Evolutionary conservation across 345 rosid species (phyloP).

Genomic region (Eucalyptus globulus): DNA sequence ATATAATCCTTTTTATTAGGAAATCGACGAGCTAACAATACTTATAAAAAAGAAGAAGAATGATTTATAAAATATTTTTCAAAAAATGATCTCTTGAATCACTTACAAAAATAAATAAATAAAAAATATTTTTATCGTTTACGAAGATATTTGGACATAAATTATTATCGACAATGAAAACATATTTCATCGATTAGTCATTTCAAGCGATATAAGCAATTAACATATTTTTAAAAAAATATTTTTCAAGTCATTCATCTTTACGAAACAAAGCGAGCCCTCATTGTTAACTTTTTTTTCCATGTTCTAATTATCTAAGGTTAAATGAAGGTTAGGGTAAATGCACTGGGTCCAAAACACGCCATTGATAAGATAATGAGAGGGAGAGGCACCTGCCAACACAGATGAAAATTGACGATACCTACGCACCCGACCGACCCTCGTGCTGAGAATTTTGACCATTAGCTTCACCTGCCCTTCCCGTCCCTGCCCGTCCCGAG

Average conservation of each 20-base stretch:
- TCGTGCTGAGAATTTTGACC: neutral
- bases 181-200: rapidly evolving
- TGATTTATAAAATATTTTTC: no score
- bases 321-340: neutral
- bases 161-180: no score
- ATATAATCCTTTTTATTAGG: no score
- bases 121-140: rapidly evolving
- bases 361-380: neutral
- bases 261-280: no score
- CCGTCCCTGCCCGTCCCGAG: neutral
- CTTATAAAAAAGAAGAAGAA: no score
- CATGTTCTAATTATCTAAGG: neutral
- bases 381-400: neutral
- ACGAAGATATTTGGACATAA: no score
- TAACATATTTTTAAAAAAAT: no score
- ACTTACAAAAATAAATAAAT: neutral
- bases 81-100: no score
- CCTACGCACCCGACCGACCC: neutral
- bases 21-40: no score
- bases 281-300: neutral
- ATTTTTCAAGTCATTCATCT: rapidly evolving
- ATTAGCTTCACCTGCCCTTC: neutral
- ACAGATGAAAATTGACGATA: neutral
- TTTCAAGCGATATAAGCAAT: rapidly evolving
- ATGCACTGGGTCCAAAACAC: neutral